Conservation (phyloP, 331 rosid genomes). For the Dryas integrifolia region DNA sequence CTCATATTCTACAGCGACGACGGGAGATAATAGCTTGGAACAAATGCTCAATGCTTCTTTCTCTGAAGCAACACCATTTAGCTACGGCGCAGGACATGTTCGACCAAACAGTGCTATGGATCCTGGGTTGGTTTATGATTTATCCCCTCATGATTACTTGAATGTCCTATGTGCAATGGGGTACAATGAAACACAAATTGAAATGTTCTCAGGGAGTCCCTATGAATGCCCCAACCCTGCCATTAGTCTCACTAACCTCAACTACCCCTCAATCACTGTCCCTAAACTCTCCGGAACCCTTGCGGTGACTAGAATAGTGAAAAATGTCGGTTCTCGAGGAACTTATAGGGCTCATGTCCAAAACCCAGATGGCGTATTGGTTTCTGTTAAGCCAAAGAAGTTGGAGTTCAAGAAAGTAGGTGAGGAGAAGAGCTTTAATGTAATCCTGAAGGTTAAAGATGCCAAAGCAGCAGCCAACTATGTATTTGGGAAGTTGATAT, state of each 20-base stretch:
- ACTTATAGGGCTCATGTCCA: constrained; percentile 46
- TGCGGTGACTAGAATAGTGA: constrained; percentile 53
- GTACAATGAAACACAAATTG: constrained; percentile 50
- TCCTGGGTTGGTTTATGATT: constrained; percentile 87
- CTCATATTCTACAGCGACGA: constrained; percentile 42
- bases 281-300: constrained; percentile 53
- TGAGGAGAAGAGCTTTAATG: constrained; percentile 58
- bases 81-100: constrained; percentile 83
- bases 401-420: constrained; percentile 61
- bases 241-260: constrained; percentile 49
- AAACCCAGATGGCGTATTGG: constrained; percentile 46
- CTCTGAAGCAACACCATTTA: constrained; percentile 63
- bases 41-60: constrained; percentile 56
- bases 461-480: constrained; percentile 37
- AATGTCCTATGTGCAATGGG: constrained; percentile 66
- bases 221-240: constrained; percentile 40
- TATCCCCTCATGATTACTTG: constrained; percentile 54
- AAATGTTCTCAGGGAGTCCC: constrained; percentile 36
- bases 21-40: constrained; percentile 48
- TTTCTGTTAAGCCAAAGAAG: constrained; percentile 54
- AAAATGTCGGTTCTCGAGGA: constrained; percentile 70
- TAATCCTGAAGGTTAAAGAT: constrained; percentile 39
- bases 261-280: constrained; percentile 85
- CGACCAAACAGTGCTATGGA: constrained; percentile 72
- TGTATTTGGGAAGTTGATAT: constrained; percentile 63